Evolutionary conservation across 1,284 basidiomycete genomes (phyloP), one percentile per base, ranked within the genome.

Genomic region (Puccinia triticina): DNA sequence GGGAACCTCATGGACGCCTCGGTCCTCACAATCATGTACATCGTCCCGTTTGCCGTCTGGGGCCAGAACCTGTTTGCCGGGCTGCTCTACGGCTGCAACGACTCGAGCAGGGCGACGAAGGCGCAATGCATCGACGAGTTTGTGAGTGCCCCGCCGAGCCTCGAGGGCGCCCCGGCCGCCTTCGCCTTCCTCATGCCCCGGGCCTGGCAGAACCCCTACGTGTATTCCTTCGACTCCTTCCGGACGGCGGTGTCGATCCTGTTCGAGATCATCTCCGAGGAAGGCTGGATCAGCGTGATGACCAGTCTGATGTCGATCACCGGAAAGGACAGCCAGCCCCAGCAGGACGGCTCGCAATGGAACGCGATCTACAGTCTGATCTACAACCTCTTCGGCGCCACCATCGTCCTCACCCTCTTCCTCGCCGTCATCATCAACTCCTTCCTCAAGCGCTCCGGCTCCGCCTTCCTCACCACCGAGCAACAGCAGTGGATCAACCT

Each of bases 1-100:
- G 88, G 90, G 26, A 92, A 94, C 85, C 96, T 99, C 83, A 84
- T 97, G 78, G 95, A 98, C 85, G 96, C 96, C 0, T 94, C 93
- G 0, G 88, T 98, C 76, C 91, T 99, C n/a, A 94, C 96, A 69
- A 91, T 97, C 77, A 90, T 98, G 57, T 88, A 98, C 88, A 92
- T 98, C 90, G 94, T 99, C 84, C 96, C 96, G 0, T 98, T 95
- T 86, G 96, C 96, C 4, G 92, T 98, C 0, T 98, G 96, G 96
- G 96, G 95, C 43, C 90, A 95, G 83, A 98, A 96, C 85, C 93
- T 98, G 86, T 98, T 98, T 87, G 89, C 92, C 0, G 95, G 95
- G 10, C 88, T 92, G 83, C 91, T 96, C 88, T 95, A 93, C 87
- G 87, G 89, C 69, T 99, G 96, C 89, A 98, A 94, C 86, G 95